Evolutionary conservation across 192 early-diverging fungal species (phyloP), one percentile per base, ranked within the genome.

Genomic region (Phycomyces blakesleeanus): DNA sequence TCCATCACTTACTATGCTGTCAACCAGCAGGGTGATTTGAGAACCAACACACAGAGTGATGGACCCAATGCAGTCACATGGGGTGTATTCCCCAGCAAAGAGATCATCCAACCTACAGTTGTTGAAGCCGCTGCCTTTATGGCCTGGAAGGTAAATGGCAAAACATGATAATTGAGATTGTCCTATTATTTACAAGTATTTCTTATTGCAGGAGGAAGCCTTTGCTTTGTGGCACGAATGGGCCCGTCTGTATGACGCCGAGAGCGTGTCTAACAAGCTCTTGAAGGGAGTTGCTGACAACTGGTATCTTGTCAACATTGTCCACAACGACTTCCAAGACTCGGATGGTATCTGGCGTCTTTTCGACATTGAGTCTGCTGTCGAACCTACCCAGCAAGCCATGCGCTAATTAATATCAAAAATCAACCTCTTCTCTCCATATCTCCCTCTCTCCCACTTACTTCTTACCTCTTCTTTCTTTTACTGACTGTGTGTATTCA

Each of bases 81-180:
- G 97, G 97, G 97, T 51, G 96, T 99, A 9, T 99, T 99, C 78
- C 93, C 94, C 6, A 95, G 96, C 50, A 89, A 93, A 51, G 92
- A 96, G 66, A 89, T 99, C 53, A 81, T 98, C 21, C 95, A 99
- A 77, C 94, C 96, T 5, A 97, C 97, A 16, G 79, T 96, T 51
- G 94, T 99, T n/a, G 97, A 99, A 65, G 72, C 87, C 58, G 83
- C 80, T 50, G 88, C 84, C 51, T 99, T 99, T 72, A 79, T 94
- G 77, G 93, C 97, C 1, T 99, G 97, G 97, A 93, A 92, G n/a
- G n/a, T n/a, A n/a, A n/a, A n/a, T n/a, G n/a, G n/a, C n/a, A n/a
- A n/a, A n/a, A n/a, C n/a, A n/a, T n/a, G n/a, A n/a, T n/a, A n/a
- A n/a, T n/a, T n/a, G n/a, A n/a, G n/a, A n/a, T n/a, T n/a, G n/a